Evolutionary conservation across 225 moss, liverwort and hornwort genomes (phyloP).

Genomic region (Rhytidiadelphus loreus): DNA sequence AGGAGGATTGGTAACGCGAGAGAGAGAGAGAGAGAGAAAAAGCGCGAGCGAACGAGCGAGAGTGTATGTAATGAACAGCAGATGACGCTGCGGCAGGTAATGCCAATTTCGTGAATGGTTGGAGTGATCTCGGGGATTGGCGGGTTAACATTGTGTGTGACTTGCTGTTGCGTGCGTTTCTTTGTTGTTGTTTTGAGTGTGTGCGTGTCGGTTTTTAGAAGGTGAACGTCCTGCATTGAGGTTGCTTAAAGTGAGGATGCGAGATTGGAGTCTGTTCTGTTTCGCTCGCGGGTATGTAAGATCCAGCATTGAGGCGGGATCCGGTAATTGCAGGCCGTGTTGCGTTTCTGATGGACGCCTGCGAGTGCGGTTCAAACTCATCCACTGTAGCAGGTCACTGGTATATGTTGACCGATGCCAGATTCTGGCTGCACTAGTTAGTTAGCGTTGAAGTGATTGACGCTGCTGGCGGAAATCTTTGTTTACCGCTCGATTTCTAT

Average conservation of each 20-base stretch:
- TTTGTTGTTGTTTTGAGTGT: not conserved
- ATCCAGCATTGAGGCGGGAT: constrained; percentile 15
- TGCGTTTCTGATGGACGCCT: not conserved
- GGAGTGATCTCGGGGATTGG: not conserved
- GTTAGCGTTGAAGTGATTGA: not conserved
- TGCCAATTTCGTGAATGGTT: constrained; percentile 6
- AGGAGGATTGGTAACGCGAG: not conserved
- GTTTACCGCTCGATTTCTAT: not conserved
- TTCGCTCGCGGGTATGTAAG: not conserved
- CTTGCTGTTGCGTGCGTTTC: not conserved
- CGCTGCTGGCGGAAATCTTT: not conserved
- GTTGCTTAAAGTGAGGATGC: not conserved
- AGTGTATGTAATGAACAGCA: not conserved
- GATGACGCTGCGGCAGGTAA: constrained; percentile 21
- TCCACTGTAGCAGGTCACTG: not conserved
- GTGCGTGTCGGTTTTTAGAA: not conserved
- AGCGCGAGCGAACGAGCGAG: not conserved
- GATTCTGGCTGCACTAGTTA: not conserved
- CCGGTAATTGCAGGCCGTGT: not conserved
- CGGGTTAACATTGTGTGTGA: not conserved
- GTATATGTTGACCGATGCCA: not conserved
- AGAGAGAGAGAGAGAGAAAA: not conserved
- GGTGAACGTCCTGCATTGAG: not conserved
- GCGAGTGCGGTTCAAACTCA: not conserved
- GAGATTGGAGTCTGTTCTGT: not conserved